Percentiles rank a stretch among this genome's conserved stretches.
Conservation (phyloP, 2,329 filamentous ascomycete genomes). For the Harringtonia lauricola region DNA sequence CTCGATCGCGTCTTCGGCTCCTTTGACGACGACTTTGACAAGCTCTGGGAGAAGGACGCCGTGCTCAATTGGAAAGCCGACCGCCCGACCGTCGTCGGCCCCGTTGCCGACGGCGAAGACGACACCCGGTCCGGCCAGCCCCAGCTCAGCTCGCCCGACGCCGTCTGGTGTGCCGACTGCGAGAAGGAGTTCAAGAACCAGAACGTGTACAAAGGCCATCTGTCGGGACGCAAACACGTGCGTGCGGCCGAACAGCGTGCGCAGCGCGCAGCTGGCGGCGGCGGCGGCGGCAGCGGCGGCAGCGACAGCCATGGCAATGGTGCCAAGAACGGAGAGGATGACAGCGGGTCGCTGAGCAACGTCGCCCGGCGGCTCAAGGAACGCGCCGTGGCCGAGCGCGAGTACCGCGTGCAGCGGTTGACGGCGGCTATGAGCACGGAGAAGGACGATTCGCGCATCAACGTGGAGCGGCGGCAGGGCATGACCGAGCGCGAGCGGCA, state of each 20-base stretch:
- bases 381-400: conserved; percentile 78
- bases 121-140: conserved; percentile 1
- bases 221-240: conserved; percentile 87
- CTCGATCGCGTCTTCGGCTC: conserved; percentile 63
- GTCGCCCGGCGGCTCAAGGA: conserved; percentile 70
- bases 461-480: conserved; percentile 91
- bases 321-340: not conserved
- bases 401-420: conserved; percentile 71
- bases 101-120: not conserved
- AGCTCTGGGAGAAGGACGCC: conserved; percentile 69
- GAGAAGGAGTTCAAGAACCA: conserved; percentile 93
- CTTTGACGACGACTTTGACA: conserved; percentile 77
- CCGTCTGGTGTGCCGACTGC: conserved; percentile 82
- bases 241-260: conserved; percentile 63
- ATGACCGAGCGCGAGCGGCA: conserved; percentile 96
- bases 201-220: conserved; percentile 83
- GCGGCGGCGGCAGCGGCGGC: conserved; percentile 11
- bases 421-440: conserved; percentile 76
- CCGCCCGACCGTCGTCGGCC: conserved; percentile 21
- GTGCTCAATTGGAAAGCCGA: conserved; percentile 69
- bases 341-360: no score
- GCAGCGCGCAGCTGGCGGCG: conserved; percentile 25
- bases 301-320: conserved; percentile 16
- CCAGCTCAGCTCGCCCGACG: conserved; percentile 36
- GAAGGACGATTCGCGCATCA: conserved; percentile 79